Conservation (phyloP, 805 yeast species). For the Zygosaccharomyces siamensis region DNA sequence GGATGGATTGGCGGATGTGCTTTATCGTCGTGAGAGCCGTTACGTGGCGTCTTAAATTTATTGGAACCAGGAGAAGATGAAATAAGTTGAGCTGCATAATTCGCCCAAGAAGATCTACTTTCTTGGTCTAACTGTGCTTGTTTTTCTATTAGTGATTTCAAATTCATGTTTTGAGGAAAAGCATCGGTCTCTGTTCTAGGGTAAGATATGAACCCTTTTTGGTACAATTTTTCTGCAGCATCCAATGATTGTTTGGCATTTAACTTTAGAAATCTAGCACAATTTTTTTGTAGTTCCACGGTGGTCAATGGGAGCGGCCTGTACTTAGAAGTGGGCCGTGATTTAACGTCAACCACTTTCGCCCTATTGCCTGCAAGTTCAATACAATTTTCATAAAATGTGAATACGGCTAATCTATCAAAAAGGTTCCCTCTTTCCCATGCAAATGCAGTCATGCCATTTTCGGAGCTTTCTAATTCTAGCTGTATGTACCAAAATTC, state of each 20-base stretch:
- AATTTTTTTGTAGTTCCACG: constrained; percentile 84
- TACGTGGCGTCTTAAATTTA: constrained; percentile 61
- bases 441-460: constrained; percentile 37
- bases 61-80: constrained; percentile 36
- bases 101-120: constrained; percentile 80
- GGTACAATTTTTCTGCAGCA: constrained; percentile 80
- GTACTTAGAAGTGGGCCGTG: constrained; percentile 66
- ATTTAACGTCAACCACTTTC: constrained; percentile 44
- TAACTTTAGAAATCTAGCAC: constrained; percentile 67
- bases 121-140: constrained; percentile 40
- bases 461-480: constrained; percentile 41
- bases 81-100: constrained; percentile 48
- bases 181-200: constrained; percentile 97
- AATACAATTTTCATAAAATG: constrained; percentile 66
- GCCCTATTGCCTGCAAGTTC: constrained; percentile 43
- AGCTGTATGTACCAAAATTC: constrained; percentile 72
- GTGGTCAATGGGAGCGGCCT: constrained; percentile 92
- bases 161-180: constrained; percentile 74
- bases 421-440: constrained; percentile 75
- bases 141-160: constrained; percentile 52
- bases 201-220: constrained; percentile 80
- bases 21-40: constrained; percentile 81
- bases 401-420: constrained; percentile 60
- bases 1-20: constrained; percentile 99
- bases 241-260: constrained; percentile 75